Percentiles rank a stretch among this genome's conserved stretches.
Evolutionary conservation across 805 yeast species (phyloP).

Genomic region (Vanderwaltozyma verrucispora): DNA sequence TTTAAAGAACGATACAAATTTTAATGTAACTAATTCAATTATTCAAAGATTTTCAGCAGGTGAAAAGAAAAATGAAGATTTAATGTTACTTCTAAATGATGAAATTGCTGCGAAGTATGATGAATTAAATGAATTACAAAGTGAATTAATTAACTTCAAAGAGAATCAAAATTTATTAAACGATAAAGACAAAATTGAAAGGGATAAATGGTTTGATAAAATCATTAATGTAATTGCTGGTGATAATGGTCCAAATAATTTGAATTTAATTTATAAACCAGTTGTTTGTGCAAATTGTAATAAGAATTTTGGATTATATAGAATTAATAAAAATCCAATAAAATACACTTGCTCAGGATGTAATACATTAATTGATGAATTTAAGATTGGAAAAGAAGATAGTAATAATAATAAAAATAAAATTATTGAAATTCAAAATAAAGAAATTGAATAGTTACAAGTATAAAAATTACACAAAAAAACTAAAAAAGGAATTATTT

Average conservation of each 20-base stretch:
- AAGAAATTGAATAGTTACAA: too few relatives aligned
- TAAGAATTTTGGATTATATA: constrained; percentile 17
- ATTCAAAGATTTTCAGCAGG: constrained; percentile 52
- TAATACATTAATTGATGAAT: too few relatives aligned
- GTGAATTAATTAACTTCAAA: constrained; percentile 18
- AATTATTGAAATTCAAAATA: neutral
- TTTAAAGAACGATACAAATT: constrained; percentile 63
- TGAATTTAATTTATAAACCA: constrained; percentile 8
- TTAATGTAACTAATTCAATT: constrained; percentile 63
- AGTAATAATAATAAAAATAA: neutral
- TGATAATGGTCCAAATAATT: constrained; percentile 21
- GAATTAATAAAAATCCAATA: constrained; percentile 13
- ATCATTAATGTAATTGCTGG: constrained; percentile 23
- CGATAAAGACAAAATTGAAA: constrained; percentile 14
- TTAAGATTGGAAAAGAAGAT: too few relatives aligned
- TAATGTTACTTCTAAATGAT: constrained; percentile 34
- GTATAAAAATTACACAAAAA: too few relatives aligned
- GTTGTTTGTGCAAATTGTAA: constrained; percentile 21
- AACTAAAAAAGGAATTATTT: neutral
- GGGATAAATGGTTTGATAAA: constrained; percentile 29
- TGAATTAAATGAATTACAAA: constrained; percentile 30
- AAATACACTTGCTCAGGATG: constrained; percentile 23
- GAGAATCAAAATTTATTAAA: constrained; percentile 2
- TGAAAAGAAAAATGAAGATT: constrained; percentile 38
- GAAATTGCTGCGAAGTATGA: constrained; percentile 33